phyloP scores from a whole-genome alignment of 495 filamentous ascomycete species.

The Amorphotheca resinae region DNA sequence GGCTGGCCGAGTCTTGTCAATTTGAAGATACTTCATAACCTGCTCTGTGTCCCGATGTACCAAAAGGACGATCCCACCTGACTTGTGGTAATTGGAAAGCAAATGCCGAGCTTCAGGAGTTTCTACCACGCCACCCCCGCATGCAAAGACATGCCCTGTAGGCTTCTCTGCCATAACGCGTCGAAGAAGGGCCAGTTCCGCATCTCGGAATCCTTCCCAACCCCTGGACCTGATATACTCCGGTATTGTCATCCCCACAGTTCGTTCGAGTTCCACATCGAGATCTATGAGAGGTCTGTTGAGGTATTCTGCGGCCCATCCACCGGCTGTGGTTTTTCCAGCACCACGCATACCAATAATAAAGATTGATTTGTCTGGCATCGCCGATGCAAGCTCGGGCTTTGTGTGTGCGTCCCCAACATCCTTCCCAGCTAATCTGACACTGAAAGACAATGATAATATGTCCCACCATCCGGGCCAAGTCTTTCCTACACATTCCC shows the following conservation, averaged over 20 bases:
- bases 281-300: conserved; percentile 73
- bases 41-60: conserved; percentile 79
- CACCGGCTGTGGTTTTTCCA: conserved; percentile 88
- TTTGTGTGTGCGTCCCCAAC: conserved; percentile 30
- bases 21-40: conserved; percentile 79
- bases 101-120: conserved; percentile 67
- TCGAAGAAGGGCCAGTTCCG: conserved; percentile 64
- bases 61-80: conserved; percentile 78
- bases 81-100: conserved; percentile 58
- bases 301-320: conserved; percentile 65
- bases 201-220: conserved; percentile 80
- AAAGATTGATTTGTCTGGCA: conserved; percentile 54
- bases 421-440: conserved; percentile 60
- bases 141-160: conserved; percentile 74
- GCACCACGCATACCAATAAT: conserved; percentile 97
- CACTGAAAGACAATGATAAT: conserved; percentile 61
- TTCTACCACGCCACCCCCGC: conserved; percentile 89
- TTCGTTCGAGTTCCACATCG: conserved; percentile 70
- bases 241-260: conserved; percentile 62
- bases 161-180: conserved; percentile 61
- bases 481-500: conserved; percentile 93
- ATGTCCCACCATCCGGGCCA: conserved; percentile 99
- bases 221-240: conserved; percentile 65
- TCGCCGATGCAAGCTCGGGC: not conserved
- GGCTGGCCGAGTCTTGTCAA: conserved; percentile 84